Conservation (phyloP, 257 asterid genomes). For the Jasminum sambac region DNA sequence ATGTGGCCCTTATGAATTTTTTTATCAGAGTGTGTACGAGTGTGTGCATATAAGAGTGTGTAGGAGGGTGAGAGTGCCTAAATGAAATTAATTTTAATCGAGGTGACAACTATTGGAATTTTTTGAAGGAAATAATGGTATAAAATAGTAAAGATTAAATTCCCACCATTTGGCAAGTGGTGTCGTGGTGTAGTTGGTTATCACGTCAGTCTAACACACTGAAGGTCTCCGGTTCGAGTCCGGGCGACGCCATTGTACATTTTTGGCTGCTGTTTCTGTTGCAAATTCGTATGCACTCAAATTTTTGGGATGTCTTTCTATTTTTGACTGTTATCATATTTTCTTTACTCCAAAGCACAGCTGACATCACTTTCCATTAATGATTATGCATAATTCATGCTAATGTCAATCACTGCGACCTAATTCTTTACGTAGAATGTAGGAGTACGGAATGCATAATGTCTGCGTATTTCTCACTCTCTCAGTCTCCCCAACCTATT, state of each 20-base stretch:
- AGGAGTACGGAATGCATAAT: background rate
- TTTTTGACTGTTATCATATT: background rate
- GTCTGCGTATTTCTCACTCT: background rate
- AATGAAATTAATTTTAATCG: no score
- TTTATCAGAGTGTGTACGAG: no score
- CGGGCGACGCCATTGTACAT: conserved; percentile 59
- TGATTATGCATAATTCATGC: no score
- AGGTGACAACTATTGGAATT: no score
- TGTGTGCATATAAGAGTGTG: no score
- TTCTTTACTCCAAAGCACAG: conserved; percentile 10
- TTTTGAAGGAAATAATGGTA: no score
- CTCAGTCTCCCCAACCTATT: no score
- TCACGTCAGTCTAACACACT: conserved; percentile 99
- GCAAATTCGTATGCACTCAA: no score
- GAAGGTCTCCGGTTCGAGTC: conserved; percentile 93
- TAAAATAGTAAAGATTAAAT: no score
- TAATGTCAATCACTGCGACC: background rate
- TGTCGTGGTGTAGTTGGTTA: conserved; percentile 99
- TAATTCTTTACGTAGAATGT: conserved; percentile 4
- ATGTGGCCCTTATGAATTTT: no score
- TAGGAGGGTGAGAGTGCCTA: no score
- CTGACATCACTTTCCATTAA: background rate
- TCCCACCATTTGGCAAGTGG: conserved; percentile 15
- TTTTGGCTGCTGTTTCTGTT: no score
- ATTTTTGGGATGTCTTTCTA: background rate